phyloP scores from a whole-genome alignment of 1,139 yeast species.

The Kazachstania sp. region DNA sequence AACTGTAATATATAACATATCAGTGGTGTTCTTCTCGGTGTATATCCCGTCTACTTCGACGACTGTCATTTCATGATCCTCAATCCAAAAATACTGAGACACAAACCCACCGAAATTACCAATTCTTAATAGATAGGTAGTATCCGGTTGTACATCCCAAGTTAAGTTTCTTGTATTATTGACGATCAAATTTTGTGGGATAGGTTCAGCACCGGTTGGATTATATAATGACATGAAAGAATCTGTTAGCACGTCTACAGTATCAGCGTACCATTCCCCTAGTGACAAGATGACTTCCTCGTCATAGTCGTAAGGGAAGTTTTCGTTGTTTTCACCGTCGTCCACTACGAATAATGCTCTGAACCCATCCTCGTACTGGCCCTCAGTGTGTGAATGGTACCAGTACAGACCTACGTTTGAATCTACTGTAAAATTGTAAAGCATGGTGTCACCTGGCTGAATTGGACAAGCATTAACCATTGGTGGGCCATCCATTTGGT shows the following conservation, averaged over 20 bases:
- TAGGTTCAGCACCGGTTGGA: conserved; percentile 80
- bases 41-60: conserved; percentile 70
- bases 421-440: conserved; percentile 55
- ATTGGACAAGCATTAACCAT: conserved; percentile 73
- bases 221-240: conserved; percentile 53
- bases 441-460: conserved; percentile 52
- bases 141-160: conserved; percentile 50
- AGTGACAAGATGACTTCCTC: conserved; percentile 51
- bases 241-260: conserved; percentile 37
- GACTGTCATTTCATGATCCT: conserved; percentile 57
- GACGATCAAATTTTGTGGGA: conserved; percentile 57
- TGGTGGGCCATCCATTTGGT: conserved; percentile 71
- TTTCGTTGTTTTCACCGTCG: conserved; percentile 32
- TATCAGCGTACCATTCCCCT: conserved; percentile 55
- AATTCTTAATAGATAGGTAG: conserved; percentile 55
- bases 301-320: conserved; percentile 49
- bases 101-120: conserved; percentile 64
- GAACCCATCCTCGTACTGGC: conserved; percentile 73
- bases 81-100: conserved; percentile 59
- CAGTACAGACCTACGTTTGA: conserved; percentile 71
- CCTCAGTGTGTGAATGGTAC: conserved; percentile 72
- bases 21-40: conserved; percentile 50
- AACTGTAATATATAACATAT: conserved; percentile 52
- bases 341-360: conserved; percentile 63
- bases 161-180: conserved; percentile 57